Base-by-base conservation (phyloP, 176 grass and related monocot species). In the Oryza coarctata region DNA sequence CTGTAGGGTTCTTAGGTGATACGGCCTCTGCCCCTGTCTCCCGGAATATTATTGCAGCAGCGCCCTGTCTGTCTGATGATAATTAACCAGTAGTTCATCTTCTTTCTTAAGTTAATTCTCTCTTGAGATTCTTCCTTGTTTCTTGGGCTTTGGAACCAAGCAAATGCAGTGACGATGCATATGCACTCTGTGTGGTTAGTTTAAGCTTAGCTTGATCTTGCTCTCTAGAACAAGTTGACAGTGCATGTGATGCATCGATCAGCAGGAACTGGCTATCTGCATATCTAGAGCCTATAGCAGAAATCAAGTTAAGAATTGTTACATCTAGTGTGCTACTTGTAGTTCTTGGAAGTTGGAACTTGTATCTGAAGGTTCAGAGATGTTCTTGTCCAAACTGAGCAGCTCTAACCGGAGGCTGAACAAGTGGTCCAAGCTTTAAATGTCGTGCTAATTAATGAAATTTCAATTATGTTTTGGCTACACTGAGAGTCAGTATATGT, bases 1-100 rank as follows among this genome's bases (percentile, higher is more conserved):
- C 1, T 87, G 80, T 65, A 82, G 85, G 52, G 79, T 64, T 82
- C 65, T 39, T 71, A 50, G 72, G 72, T 86, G 76, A 73, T 74
- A 41, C 18, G 34, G 70, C 1, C 14, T 49, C 68, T 25, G 55
- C n/a, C 32, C 20, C 20, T 86, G 75, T 73, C 29, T 25, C 33
- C 78, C 49, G 12, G 10, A 18, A 66, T 35, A 64, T 35, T 41
- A 12, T 20, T 29, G 18, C 32, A 15, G 70, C 78, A 75, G 35
- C 75, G 60, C 17, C 43, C 31, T 20, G 2, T 33, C 15, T 79
- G 58, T 32, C 43, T 29, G 26, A 1, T 62, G 25, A 41, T 4
- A 55, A 55, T n/a, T 45, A 45, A 45, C 32, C 4, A 33, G 32
- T 33, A 33, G 32, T 36, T 15, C 12, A 44, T 11, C 12, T 71